Base-by-base conservation (phyloP, 345 rosid genomes). In the Heritiera littoralis region DNA sequence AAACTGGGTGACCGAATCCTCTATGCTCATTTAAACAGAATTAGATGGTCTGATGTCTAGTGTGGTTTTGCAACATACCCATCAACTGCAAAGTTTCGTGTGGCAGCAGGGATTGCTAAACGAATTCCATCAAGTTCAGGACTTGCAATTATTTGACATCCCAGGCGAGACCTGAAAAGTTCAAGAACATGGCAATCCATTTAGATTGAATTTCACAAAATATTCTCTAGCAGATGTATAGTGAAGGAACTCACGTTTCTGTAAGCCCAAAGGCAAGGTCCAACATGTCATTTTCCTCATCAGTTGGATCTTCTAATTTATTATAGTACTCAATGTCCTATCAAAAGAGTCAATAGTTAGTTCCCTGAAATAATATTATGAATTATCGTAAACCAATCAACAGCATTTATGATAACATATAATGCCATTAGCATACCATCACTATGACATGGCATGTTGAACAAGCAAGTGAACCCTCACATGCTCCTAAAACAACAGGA, bases 281-380 rank as follows among this genome's bases (percentile, higher is more conserved):
- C 82, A 96, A 83, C 99, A 96, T 96, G 81, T 96, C 99, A 80
- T 96, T 96, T 89, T 96, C 99, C 88, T 94, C 98, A 81, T 96
- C 99, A 38, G 92, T 84, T 18, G 98, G 97, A 79, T 96, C 99
- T 74, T 95, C 96, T 66, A 95, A 86, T 83, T 90, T 96, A 89
- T 94, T 91, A 85, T 94, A 96, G 84, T 91, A 80, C 30, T 89
- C 91, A 79, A 88, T 77, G 77, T 91, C 97, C 98, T 95, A 72
- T 78, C 64, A 77, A 72, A 77, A 70, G 60, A 59, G 52, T 78
- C 60, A 20, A 72, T 23, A 35, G 23, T 84, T 60, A 81, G 71
- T 30, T 4, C 38, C 68, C n/a, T 20, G 45, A 72, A 48, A 76
- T 38, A 41, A 3, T 49, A 14, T 40, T 56, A 56, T 13, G 35